Percentiles rank a stretch among this genome's conserved stretches.
Evolutionary conservation across 257 asterid species (phyloP).

Genomic region (Mitragyna speciosa): DNA sequence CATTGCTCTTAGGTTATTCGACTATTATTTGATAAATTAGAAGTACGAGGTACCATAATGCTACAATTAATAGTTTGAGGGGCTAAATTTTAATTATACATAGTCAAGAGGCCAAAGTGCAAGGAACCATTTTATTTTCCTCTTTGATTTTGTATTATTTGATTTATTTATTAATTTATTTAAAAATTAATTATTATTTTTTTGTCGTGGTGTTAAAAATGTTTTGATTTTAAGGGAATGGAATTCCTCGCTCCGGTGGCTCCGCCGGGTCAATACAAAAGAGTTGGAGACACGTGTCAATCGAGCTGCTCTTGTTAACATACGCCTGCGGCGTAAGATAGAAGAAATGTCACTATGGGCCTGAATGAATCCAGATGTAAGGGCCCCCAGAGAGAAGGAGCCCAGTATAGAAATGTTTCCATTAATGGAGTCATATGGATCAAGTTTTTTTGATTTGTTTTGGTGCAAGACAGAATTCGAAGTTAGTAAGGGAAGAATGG

Average conservation of each 20-base stretch:
- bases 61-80: too few relatives aligned
- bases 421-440: not conserved
- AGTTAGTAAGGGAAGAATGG: not conserved
- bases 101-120: too few relatives aligned
- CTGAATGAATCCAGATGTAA: too few relatives aligned
- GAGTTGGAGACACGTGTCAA: slow-evolving; percentile 21
- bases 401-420: not conserved
- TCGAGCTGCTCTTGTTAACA: not conserved
- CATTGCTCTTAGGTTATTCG: too few relatives aligned
- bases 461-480: not conserved
- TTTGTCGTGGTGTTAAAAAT: slow-evolving; percentile 1
- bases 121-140: too few relatives aligned
- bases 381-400: not conserved
- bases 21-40: too few relatives aligned
- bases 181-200: not conserved
- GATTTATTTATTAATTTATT: not conserved
- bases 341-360: not conserved
- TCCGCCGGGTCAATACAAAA: slow-evolving; percentile 27
- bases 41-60: too few relatives aligned
- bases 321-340: not conserved
- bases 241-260: slow-evolving; percentile 32
- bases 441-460: not conserved
- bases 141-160: not conserved
- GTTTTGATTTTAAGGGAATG: not conserved
- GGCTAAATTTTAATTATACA: too few relatives aligned